Conservation (phyloP, 176 grass and related monocot genomes). For the Oryza meridionalis region DNA sequence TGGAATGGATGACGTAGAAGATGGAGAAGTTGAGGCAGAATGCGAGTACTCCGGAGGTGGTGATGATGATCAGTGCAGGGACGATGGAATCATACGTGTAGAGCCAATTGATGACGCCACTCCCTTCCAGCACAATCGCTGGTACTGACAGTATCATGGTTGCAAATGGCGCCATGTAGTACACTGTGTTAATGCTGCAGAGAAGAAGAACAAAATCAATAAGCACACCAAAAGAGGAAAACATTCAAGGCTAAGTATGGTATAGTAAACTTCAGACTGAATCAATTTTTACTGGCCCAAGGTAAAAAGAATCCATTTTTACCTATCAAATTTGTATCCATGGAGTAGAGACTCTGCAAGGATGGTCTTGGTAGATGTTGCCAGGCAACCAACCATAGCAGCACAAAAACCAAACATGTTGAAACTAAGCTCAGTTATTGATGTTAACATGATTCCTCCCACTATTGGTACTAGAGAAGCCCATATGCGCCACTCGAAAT, state of each 20-base stretch:
- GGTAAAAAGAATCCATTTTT: background rate
- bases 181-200: slow-evolving; percentile 81
- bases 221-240: background rate
- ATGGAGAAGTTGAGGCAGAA: slow-evolving; percentile 90
- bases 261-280: background rate
- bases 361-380: slow-evolving; percentile 86
- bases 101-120: slow-evolving; percentile 65
- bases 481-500: slow-evolving; percentile 86
- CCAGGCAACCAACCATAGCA: slow-evolving; percentile 78
- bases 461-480: slow-evolving; percentile 77
- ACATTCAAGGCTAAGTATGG: background rate
- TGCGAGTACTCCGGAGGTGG: slow-evolving; percentile 62
- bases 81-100: slow-evolving; percentile 57
- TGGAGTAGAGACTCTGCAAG: slow-evolving; percentile 84
- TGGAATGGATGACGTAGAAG: slow-evolving; percentile 84
- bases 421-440: slow-evolving; percentile 81
- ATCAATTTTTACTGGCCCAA: slow-evolving; percentile 32
- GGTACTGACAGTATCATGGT: slow-evolving; percentile 72
- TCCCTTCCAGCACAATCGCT: slow-evolving; percentile 61
- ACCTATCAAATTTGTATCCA: slow-evolving; percentile 93
- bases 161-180: slow-evolving; percentile 90
- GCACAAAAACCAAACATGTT: slow-evolving; percentile 78
- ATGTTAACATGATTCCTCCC: slow-evolving; percentile 72
- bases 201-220: background rate
- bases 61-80: slow-evolving; percentile 61